Evolutionary conservation across 345 rosid genomes (phyloP).

Genomic region (Excoecaria cochinchinensis): DNA sequence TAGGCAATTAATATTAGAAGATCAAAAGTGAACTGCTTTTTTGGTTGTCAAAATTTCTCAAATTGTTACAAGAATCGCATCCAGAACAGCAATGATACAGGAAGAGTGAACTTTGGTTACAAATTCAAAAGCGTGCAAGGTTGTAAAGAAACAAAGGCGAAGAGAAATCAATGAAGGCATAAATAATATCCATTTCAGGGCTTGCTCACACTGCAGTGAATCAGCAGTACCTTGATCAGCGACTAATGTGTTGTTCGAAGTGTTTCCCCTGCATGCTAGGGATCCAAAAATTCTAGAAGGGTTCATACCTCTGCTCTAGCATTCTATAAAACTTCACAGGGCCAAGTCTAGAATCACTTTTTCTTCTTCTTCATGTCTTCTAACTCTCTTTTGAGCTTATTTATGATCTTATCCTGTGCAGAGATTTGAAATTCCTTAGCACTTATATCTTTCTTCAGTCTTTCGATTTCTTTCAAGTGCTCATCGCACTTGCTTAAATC

Average conservation of each 20-base stretch:
- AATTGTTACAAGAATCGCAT: not conserved
- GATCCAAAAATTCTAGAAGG: not conserved
- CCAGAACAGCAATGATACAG: not conserved
- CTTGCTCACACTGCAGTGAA: not conserved
- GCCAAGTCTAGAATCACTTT: not conserved
- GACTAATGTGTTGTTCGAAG: not conserved
- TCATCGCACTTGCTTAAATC: constrained; percentile 19
- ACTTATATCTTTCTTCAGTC: constrained; percentile 47
- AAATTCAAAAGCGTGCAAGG: not conserved
- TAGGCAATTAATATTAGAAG: not conserved
- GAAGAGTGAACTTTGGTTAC: not conserved
- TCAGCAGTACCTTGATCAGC: not conserved
- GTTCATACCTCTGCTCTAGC: not conserved
- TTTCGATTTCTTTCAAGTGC: constrained; percentile 51
- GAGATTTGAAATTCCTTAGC: constrained; percentile 39
- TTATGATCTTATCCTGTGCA: constrained; percentile 48
- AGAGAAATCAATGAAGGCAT: not conserved
- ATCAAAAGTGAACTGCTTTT: not conserved
- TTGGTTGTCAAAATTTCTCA: not conserved
- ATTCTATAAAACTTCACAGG: not conserved
- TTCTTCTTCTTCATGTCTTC: constrained; percentile 13
- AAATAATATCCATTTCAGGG: not conserved
- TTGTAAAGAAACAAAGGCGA: not conserved
- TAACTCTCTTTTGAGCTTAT: constrained; percentile 36
- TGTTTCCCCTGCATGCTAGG: not conserved